These are phyloP conservation scores for Artemisia tridentata DNA, from an alignment of 129 eudicot genomes.

Conservation along the genomic window DNA sequence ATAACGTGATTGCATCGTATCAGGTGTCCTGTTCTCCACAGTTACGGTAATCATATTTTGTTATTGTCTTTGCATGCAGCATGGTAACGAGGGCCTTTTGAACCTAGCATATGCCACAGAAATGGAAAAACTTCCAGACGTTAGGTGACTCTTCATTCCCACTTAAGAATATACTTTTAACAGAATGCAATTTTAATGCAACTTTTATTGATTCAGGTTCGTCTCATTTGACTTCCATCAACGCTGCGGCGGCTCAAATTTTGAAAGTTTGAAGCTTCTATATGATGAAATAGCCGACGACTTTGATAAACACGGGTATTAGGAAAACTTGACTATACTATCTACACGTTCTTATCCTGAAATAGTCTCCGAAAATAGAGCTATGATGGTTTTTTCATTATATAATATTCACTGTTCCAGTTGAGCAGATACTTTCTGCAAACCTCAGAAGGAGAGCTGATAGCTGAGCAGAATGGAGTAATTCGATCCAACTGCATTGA, in stretches of 20 bases:
- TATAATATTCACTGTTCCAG: conserved; percentile 59
- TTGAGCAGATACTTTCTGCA: conserved; percentile 91
- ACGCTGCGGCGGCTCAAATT: conserved; percentile 64
- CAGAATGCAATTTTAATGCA: neutral
- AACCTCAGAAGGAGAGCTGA: conserved; percentile 57
- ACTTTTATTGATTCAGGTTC: conserved; percentile 51
- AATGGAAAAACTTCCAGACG: conserved; percentile 79
- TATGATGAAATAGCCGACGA: conserved; percentile 73
- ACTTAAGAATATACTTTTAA: neutral
- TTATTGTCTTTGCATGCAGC: conserved; percentile 46
- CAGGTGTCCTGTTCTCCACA: neutral
- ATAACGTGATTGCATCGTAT: conserved; percentile 8
- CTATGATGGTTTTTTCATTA: conserved; percentile 43
- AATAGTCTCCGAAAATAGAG: conserved; percentile 37
- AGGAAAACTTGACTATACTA: conserved; percentile 22
- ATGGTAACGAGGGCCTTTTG: conserved; percentile 82
- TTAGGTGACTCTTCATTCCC: conserved; percentile 55
- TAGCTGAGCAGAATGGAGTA: conserved; percentile 81
- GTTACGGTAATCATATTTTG: neutral
- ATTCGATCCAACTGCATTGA: conserved; percentile 95
- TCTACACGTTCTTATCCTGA: conserved; percentile 22
- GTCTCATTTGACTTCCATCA: conserved; percentile 90
- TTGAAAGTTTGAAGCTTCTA: conserved; percentile 67
- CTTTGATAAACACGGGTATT: conserved; percentile 87
- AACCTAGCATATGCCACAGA: conserved; percentile 75